Conservation (phyloP, 495 filamentous ascomycete species). For the Diplogelasinospora grovesii region DNA sequence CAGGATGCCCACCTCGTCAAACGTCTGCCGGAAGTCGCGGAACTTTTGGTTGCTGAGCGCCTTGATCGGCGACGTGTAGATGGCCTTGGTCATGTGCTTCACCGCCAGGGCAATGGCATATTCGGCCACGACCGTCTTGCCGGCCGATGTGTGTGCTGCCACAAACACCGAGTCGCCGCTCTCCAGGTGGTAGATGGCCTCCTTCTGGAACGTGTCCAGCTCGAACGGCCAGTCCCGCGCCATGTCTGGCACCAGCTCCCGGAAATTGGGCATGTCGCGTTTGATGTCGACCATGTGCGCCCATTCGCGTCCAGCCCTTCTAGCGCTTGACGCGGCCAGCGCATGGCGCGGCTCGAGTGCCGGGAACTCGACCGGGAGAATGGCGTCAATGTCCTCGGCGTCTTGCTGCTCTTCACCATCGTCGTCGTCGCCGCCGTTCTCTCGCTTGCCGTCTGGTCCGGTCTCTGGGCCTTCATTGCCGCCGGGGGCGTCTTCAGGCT, state of each 20-base stretch:
- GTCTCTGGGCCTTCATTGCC: conserved; percentile 26
- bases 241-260: conserved; percentile 91
- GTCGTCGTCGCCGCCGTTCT: conserved; percentile 31
- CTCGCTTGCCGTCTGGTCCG: no score
- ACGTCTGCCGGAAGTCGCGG: conserved; percentile 79
- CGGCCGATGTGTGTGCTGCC: conserved; percentile 96
- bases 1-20: conserved; percentile 93
- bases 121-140: conserved; percentile 96
- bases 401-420: conserved; percentile 40
- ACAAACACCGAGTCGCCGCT: conserved; percentile 97
- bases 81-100: conserved; percentile 98
- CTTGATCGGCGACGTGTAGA: conserved; percentile 98
- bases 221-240: conserved; percentile 95
- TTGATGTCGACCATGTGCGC: conserved; percentile 97
- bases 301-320: conserved; percentile 79
- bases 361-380: conserved; percentile 91
- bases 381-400: conserved; percentile 78
- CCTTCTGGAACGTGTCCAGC: conserved; percentile 96
- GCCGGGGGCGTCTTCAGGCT: conserved; percentile 49
- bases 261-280: conserved; percentile 82
- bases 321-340: conserved; percentile 64
- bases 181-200: conserved; percentile 95
- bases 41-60: conserved; percentile 98
- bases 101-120: conserved; percentile 94
- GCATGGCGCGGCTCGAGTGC: conserved; percentile 77